Evolutionary conservation across 2,329 filamentous ascomycete species (phyloP), one percentile per base, ranked within the genome.

Genomic region (Alternaria atra): DNA sequence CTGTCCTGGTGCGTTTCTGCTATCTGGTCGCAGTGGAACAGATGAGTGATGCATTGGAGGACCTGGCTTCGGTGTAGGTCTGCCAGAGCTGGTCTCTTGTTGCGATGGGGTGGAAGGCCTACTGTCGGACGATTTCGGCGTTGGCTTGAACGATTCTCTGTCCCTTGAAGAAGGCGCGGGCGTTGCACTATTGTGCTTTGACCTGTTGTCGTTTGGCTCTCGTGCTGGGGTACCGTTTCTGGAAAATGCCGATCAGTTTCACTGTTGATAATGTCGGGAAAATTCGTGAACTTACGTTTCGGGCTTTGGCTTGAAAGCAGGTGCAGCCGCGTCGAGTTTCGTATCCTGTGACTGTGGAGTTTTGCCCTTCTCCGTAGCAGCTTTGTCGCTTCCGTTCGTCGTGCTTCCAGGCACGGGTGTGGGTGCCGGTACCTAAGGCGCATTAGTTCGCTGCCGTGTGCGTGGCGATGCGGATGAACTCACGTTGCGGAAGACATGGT

Each of bases 401-500:
- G 52, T 56, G 29, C 64, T 64, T 39, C 61, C 57, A 46, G 70
- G 67, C 40, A 63, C 65, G 6, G 68, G 63, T 20, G 67, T 55
- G 34, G 71, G 70, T 40, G 68, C 67, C 2, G 69, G 64, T 25
- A 67, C 55, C 73, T 75, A 52, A 48, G 13, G 10, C 44, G 30
- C 39, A 50, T 74, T 52, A 74, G 61, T 57, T 15, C 12, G 50
- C 25, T 32, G 20, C 30, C 9, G 39, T 42, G 44, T 25, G 35
- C 12, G 32, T 34, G n/a, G 39, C 23, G 32, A 47, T 23, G 39
- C 25, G 7, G 29, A 30, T 44, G 32, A 44, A 75, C 85, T 81
- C 80, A 91, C 89, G 63, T 85, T 83, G 66, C 88, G 89, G 61
- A 94, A 94, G 42, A 88, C 89, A 72, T 92, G 90, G 37, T 92